A percentile compares a stretch with the other conserved stretches of the same genome.
Evolutionary conservation across 2,329 filamentous ascomycete genomes (phyloP).

Genomic region (Ophiosphaerella narmari): DNA sequence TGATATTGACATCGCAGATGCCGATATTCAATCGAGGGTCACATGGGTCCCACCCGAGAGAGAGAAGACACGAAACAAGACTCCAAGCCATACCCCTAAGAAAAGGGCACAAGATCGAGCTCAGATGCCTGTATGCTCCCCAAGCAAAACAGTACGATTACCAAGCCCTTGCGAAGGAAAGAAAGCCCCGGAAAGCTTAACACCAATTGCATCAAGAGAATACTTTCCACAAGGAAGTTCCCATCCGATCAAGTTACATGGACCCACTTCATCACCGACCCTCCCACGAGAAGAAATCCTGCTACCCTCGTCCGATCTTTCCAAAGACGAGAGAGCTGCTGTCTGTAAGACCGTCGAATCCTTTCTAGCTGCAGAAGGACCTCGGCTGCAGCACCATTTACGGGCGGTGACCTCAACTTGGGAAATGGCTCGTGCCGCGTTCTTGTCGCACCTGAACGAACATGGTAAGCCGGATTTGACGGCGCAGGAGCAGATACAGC

Average conservation of each 20-base stretch:
- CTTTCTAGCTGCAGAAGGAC: conserved; percentile 32
- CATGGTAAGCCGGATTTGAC: conserved; percentile 24
- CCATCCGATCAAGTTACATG: conserved; percentile 15
- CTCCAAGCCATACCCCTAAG: conserved; percentile 12
- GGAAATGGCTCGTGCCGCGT: conserved; percentile 31
- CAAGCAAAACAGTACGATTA: conserved; percentile 23
- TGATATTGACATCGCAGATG: conserved; percentile 33
- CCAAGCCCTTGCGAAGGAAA: conserved; percentile 20
- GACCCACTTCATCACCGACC: conserved; percentile 5
- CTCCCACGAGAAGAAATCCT: conserved; percentile 2
- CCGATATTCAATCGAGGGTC: conserved; percentile 14
- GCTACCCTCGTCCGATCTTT: conserved; percentile 29
- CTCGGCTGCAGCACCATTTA: conserved; percentile 30
- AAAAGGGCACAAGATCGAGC: conserved; percentile 8
- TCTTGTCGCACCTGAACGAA: conserved; percentile 31
- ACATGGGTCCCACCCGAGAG: conserved; percentile 14
- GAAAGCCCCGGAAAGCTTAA: conserved; percentile 8
- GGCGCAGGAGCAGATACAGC: conserved; percentile 28
- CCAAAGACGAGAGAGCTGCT: conserved; percentile 27
- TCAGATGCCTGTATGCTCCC: conserved; percentile 32
- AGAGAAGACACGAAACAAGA: conserved; percentile 15
- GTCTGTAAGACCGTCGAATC: conserved; percentile 26
- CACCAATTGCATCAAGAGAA: conserved; percentile 23
- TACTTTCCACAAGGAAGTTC: conserved; percentile 17
- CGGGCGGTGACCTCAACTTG: conserved; percentile 28